phyloP scores from a whole-genome alignment of 1,139 yeast species.

The Geotrichum cucujoidarum region DNA sequence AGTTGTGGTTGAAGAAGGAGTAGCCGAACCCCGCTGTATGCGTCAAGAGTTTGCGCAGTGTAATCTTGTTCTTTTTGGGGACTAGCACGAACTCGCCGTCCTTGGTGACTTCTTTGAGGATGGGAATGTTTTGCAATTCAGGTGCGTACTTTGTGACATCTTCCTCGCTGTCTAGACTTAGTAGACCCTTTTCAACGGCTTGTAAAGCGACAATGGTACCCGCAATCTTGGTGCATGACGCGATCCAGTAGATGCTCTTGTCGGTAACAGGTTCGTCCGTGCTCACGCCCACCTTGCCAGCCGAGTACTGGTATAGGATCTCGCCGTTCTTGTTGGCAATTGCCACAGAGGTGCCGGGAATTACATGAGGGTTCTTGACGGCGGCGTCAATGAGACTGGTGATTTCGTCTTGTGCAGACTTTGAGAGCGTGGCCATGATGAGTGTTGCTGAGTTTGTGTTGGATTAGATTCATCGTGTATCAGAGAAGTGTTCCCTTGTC shows the following conservation, averaged over 20 bases:
- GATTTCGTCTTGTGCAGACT: conserved; percentile 6
- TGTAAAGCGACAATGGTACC: conserved; percentile 47
- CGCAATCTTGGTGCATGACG: conserved; percentile 48
- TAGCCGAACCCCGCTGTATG: conserved; percentile 41
- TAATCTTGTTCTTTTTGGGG: conserved; percentile 40
- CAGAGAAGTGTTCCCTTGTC: no score
- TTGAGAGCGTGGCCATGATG: conserved; percentile 18
- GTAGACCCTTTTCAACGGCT: conserved; percentile 44
- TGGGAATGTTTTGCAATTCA: conserved; percentile 41
- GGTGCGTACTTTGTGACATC: conserved; percentile 40
- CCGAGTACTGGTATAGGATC: conserved; percentile 17
- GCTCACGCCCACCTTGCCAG: conserved; percentile 28
- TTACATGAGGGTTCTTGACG: conserved; percentile 13
- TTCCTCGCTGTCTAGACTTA: conserved; percentile 41
- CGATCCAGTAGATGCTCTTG: conserved; percentile 40
- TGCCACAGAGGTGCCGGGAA: conserved; percentile 19
- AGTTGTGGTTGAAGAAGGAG: conserved; percentile 32
- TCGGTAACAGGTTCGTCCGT: conserved; percentile 26
- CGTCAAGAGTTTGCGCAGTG: conserved; percentile 46
- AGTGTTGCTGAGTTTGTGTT: no score
- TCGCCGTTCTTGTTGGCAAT: conserved; percentile 20
- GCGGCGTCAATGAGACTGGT: conserved; percentile 12
- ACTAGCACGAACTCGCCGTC: conserved; percentile 41
- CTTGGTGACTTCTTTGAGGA: conserved; percentile 39
- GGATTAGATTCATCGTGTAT: no score